Evolutionary conservation across 345 rosid genomes (phyloP).

Genomic region (Ceriops decandra): DNA sequence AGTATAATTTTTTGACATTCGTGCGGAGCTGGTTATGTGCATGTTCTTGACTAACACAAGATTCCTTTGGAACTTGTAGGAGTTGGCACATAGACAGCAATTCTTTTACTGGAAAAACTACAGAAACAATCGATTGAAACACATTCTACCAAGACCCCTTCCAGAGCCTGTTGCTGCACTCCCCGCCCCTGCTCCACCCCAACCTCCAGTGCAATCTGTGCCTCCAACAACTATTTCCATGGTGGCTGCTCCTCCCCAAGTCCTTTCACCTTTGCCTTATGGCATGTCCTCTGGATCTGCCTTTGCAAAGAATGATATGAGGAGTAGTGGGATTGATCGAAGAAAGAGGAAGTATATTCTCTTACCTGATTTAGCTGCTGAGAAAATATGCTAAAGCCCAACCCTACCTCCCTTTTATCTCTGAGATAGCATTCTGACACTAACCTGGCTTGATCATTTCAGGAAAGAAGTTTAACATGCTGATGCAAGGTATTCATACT

Average conservation of each 20-base stretch:
- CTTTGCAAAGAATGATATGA: slow-evolving; percentile 57
- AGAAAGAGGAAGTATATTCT: slow-evolving; percentile 71
- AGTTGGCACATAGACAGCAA: slow-evolving; percentile 92
- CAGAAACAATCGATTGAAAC: slow-evolving; percentile 85
- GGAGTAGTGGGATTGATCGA: slow-evolving; percentile 66
- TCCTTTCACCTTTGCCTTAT: slow-evolving; percentile 83
- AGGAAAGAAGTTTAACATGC: slow-evolving; percentile 45
- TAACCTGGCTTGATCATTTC: slow-evolving; percentile 15
- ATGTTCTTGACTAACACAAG: slow-evolving; percentile 12
- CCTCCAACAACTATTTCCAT: slow-evolving; percentile 40
- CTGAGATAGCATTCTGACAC: slow-evolving; percentile 13
- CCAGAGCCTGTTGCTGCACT: slow-evolving; percentile 72
- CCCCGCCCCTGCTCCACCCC: slow-evolving; percentile 35
- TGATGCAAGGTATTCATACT: slow-evolving; percentile 16
- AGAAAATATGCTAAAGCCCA: background rate
- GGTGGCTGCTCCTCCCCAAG: slow-evolving; percentile 56
- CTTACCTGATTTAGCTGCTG: background rate
- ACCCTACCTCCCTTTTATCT: background rate
- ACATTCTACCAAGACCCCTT: slow-evolving; percentile 85
- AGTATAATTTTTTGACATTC: background rate
- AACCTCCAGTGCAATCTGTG: slow-evolving; percentile 38
- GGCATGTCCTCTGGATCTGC: slow-evolving; percentile 54
- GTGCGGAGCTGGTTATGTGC: background rate
- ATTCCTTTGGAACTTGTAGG: slow-evolving; percentile 41
- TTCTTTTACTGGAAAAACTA: slow-evolving; percentile 98